These are phyloP conservation scores for Yamadazyma epiphylla DNA, from an alignment of 1,139 yeast genomes.

Conservation along the genomic window DNA sequence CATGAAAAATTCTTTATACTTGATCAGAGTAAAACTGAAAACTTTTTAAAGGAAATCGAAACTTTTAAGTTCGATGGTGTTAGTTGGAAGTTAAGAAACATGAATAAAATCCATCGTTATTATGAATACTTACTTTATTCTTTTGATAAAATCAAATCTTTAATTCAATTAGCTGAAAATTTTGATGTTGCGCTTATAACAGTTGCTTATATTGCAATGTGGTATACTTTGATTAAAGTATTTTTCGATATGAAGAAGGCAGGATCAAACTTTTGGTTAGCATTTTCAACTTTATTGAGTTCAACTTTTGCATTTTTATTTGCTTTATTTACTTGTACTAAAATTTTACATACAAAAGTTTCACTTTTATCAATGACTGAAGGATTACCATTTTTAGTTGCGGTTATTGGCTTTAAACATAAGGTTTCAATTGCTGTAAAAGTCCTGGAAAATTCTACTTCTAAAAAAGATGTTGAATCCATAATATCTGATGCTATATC, in stretches of 20 bases:
- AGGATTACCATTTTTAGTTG: slow-evolving; percentile 91
- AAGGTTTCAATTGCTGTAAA: slow-evolving; percentile 73
- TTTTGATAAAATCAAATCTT: slow-evolving; percentile 42
- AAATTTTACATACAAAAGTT: slow-evolving; percentile 50
- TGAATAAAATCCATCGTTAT: slow-evolving; percentile 62
- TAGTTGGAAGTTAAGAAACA: slow-evolving; percentile 64
- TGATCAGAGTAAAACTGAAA: slow-evolving; percentile 31
- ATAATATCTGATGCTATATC: slow-evolving; percentile 59
- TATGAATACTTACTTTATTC: slow-evolving; percentile 53
- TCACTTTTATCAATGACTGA: slow-evolving; percentile 79
- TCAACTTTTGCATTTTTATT: slow-evolving; percentile 84
- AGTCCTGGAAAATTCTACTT: slow-evolving; percentile 44
- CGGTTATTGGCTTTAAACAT: slow-evolving; percentile 89
- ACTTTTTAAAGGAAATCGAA: slow-evolving; percentile 28
- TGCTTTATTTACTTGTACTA: slow-evolving; percentile 69
- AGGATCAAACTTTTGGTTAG: slow-evolving; percentile 90
- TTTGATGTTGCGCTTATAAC: slow-evolving; percentile 81
- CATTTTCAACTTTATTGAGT: slow-evolving; percentile 73
- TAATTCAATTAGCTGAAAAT: slow-evolving; percentile 75
- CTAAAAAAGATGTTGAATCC: slow-evolving; percentile 38
- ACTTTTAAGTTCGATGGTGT: slow-evolving; percentile 37
- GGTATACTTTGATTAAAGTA: slow-evolving; percentile 75
- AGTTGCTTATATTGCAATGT: slow-evolving; percentile 85
- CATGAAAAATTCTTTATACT: slow-evolving; percentile 43
- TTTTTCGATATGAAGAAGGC: slow-evolving; percentile 75